Percentiles rank a stretch among this genome's conserved stretches.
These are phyloP conservation scores for Podila verticillata DNA, from an alignment of 192 early-diverging fungal genomes.

Conservation along the genomic window DNA sequence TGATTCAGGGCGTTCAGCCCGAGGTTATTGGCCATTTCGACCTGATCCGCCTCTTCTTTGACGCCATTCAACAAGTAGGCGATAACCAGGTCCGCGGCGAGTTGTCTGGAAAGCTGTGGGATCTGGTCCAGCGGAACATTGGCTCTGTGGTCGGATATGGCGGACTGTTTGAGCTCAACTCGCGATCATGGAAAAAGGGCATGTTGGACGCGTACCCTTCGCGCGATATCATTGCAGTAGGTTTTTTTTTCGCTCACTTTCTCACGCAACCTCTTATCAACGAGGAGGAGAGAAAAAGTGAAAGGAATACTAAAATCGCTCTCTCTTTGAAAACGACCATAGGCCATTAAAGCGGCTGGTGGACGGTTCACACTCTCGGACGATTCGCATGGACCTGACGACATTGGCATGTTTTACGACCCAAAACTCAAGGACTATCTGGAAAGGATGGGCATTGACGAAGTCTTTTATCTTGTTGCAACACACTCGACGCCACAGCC, in stretches of 20 bases:
- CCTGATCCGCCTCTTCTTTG: slow-evolving; percentile 86
- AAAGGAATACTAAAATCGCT: no score
- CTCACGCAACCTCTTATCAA: neutral
- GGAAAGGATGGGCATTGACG: slow-evolving; percentile 65
- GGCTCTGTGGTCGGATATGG: slow-evolving; percentile 81
- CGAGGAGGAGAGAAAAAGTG: neutral
- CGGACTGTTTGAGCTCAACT: slow-evolving; percentile 94
- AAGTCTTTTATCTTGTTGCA: slow-evolving; percentile 60
- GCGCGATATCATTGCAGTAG: slow-evolving; percentile 80
- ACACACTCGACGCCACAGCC: neutral
- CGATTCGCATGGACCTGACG: slow-evolving; percentile 91
- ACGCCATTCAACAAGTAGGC: slow-evolving; percentile 3
- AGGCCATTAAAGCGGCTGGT: slow-evolving; percentile 69
- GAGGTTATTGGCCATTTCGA: slow-evolving; percentile 97
- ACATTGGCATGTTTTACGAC: slow-evolving; percentile 89
- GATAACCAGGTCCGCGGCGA: slow-evolving; percentile 12
- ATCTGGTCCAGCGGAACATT: slow-evolving; percentile 81
- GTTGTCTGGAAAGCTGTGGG: slow-evolving; percentile 51
- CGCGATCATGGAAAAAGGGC: slow-evolving; percentile 92
- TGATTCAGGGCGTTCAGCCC: slow-evolving; percentile 79
- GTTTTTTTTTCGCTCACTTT: neutral
- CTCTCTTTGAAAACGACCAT: neutral
- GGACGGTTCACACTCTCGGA: slow-evolving; percentile 90
- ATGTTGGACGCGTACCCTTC: slow-evolving; percentile 89
- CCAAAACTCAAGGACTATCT: slow-evolving; percentile 75